These are phyloP conservation scores for Ceratobasidium papillatum DNA, from an alignment of 1,284 basidiomycete species.

Conservation along the genomic window DNA sequence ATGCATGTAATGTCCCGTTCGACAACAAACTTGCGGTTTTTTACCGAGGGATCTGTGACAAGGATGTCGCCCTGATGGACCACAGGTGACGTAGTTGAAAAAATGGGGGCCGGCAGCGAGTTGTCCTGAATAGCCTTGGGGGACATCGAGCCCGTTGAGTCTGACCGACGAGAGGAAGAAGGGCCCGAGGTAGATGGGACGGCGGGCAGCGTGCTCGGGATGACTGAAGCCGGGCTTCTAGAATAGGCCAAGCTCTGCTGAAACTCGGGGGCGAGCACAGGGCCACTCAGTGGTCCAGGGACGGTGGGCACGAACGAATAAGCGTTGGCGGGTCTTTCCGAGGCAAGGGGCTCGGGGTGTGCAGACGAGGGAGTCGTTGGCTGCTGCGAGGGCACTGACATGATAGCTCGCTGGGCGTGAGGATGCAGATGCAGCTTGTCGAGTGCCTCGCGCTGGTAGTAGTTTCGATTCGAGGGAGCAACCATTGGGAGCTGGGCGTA, in stretches of 20 bases:
- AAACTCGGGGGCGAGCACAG: slow-evolving; percentile 23
- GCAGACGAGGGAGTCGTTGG: background rate
- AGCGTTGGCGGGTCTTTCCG: slow-evolving; percentile 5
- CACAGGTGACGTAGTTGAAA: slow-evolving; percentile 27
- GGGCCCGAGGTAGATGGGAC: slow-evolving; percentile 34
- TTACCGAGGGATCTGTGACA: slow-evolving; percentile 7
- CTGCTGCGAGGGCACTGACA: slow-evolving; percentile 29
- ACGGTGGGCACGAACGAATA: slow-evolving; percentile 31
- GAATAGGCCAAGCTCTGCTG: slow-evolving; percentile 35
- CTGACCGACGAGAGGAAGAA: slow-evolving; percentile 27
- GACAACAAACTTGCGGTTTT: slow-evolving; percentile 27
- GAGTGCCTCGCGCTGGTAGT: slow-evolving; percentile 17
- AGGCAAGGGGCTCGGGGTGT: background rate
- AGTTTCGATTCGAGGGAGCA: background rate
- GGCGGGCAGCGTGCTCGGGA: slow-evolving; percentile 25
- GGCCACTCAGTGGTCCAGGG: slow-evolving; percentile 23
- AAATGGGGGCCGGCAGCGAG: slow-evolving; percentile 22
- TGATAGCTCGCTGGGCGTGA: slow-evolving; percentile 23
- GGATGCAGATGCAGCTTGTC: slow-evolving; percentile 30
- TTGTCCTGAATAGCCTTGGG: slow-evolving; percentile 19
- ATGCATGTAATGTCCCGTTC: slow-evolving; percentile 33
- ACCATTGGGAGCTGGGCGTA: background rate
- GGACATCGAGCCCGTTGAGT: slow-evolving; percentile 23
- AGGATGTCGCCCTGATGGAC: slow-evolving; percentile 12
- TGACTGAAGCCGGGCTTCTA: slow-evolving; percentile 22